Base-by-base conservation (phyloP, 352 stramenopile genomes). In the Phytophthora sp. region DNA sequence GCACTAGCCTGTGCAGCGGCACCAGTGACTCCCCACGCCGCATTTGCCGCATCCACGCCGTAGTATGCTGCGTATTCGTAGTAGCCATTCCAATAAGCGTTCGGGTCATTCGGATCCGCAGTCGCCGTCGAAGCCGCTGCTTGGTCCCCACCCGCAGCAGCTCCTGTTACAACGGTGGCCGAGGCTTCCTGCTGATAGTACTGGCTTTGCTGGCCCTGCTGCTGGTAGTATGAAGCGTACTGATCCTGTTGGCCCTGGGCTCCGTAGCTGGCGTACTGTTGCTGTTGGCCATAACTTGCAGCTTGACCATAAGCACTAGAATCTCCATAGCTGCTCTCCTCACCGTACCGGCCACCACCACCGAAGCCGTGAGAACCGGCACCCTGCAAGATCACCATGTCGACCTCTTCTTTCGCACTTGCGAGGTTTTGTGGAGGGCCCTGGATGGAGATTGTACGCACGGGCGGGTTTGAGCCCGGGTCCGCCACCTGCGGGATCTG, bases 401-500 rank as follows among this genome's bases (percentile, higher is more conserved):
- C 88, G 39, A 95, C 77, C 55, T 95, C 88, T 24, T 90, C 88
- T 65, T 93, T 93, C 0, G 85, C 88, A 15, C 73, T 72, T 30
- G 82, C 45, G 1, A 94, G 71, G 11, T 77, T 84, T 30, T 93
- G 79, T 3, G 56, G 49, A 13, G 82, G 81, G 5, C 86, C 86
- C 47, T 91, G 77, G 38, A 95, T 95, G 0, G 84, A 91, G 24
- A 95, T 90, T 0, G 88, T 95, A 7, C 94, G 86, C 26, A 98
- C 83, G 1, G 89, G 79, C 6, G 94, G 94, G 65, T 96, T 95
- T 15, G 88, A 89, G 23, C 82, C 86, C 2, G 89, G 67, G 46
- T 98, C 91, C 3, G 91, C 50, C n/a, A 90, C 74, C 31, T 92
- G 86, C 12, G 94, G 93, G 63, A 99, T 95, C 57, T 98, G 88